These are phyloP conservation scores for Neurospora sp. DNA, from an alignment of 495 filamentous ascomycete genomes.

Conservation along the genomic window DNA sequence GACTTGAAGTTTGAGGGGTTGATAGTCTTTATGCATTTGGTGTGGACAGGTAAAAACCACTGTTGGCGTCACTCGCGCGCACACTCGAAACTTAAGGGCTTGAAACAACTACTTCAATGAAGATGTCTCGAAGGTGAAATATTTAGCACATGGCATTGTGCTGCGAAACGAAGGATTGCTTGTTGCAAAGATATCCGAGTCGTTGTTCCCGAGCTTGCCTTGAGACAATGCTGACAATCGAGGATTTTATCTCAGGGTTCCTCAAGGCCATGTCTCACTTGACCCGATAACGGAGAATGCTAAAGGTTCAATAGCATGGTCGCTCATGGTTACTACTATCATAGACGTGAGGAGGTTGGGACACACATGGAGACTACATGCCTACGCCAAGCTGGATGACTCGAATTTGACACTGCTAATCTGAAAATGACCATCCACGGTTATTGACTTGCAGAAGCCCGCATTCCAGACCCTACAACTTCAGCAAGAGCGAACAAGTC, in stretches of 20 bases:
- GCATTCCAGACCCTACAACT: slow-evolving; percentile 17
- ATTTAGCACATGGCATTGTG: neutral
- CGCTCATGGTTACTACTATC: neutral
- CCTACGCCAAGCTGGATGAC: neutral
- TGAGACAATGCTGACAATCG: neutral
- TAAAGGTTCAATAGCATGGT: neutral
- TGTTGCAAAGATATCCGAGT: neutral
- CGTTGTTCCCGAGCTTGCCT: neutral
- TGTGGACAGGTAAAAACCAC: neutral
- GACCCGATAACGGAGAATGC: neutral
- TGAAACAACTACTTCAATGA: neutral
- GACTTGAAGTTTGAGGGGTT: neutral
- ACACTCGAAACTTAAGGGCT: neutral
- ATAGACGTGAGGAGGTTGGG: neutral
- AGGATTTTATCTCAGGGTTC: neutral
- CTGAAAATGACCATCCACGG: neutral
- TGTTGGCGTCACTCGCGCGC: neutral
- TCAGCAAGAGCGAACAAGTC: slow-evolving; percentile 14
- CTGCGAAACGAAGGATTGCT: neutral
- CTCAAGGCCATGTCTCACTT: neutral
- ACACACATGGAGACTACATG: neutral
- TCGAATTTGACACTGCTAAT: neutral
- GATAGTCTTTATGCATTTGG: neutral
- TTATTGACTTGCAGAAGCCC: slow-evolving; percentile 16
- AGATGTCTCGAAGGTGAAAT: neutral